phyloP scores from a whole-genome alignment of 768 basidiomycete species.

The Termitomyces sp. region DNA sequence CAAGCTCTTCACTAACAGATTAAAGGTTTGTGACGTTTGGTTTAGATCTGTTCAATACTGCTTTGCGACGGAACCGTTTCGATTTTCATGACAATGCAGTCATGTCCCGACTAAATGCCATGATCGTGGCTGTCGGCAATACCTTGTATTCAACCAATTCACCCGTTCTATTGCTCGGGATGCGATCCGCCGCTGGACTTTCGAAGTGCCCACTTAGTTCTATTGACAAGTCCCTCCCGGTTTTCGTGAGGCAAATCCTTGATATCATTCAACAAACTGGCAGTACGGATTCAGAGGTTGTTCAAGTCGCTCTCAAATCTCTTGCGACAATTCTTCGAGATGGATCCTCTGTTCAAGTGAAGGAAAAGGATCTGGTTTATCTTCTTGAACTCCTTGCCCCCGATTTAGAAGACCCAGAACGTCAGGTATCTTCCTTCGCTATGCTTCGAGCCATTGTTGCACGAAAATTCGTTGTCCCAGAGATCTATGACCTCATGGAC shows the following conservation, averaged over 20 bases:
- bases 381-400: slow-evolving; percentile 84
- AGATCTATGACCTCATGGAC: slow-evolving; percentile 97
- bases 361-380: slow-evolving; percentile 86
- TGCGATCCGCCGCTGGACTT: slow-evolving; percentile 80
- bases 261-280: slow-evolving; percentile 80
- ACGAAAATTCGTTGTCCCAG: slow-evolving; percentile 89
- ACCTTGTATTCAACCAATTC: slow-evolving; percentile 84
- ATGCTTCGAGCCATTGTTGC: slow-evolving; percentile 89
- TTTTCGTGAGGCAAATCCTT: slow-evolving; percentile 82
- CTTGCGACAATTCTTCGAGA: slow-evolving; percentile 91
- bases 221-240: slow-evolving; percentile 72
- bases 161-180: slow-evolving; percentile 68
- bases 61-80: slow-evolving; percentile 82
- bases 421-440: slow-evolving; percentile 84
- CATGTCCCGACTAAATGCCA: slow-evolving; percentile 81
- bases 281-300: slow-evolving; percentile 85
- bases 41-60: slow-evolving; percentile 86
- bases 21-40: slow-evolving; percentile 87
- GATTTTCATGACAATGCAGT: slow-evolving; percentile 76
- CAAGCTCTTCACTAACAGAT: slow-evolving; percentile 7
- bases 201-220: slow-evolving; percentile 81
- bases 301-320: slow-evolving; percentile 85
- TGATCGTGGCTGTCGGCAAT: slow-evolving; percentile 87
- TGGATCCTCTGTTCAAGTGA: slow-evolving; percentile 73
- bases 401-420: slow-evolving; percentile 85